Evolutionary conservation across 306 rosid species (phyloP), one percentile per base, ranked within the genome.

Genomic region (Cercis canadensis): DNA sequence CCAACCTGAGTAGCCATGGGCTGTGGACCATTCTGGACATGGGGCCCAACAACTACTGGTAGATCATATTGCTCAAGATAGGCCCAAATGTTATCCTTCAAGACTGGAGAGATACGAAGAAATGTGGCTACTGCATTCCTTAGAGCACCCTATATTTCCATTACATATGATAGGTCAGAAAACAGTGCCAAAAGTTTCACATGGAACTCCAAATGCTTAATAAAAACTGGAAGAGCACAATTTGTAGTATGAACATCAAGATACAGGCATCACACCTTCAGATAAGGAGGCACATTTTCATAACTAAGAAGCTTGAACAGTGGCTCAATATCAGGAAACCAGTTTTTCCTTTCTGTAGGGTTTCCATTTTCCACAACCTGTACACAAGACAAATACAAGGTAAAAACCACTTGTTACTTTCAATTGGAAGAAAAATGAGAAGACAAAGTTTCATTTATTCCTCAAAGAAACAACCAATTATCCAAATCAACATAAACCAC

Each of bases 271-370:
- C 68, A 77, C 65, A 90, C 98, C 96, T 94, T 94, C 76, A 94
- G 88, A 83, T 89, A 90, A 74, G 98, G 96, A 57, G 98, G 97
- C 71, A 90, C 98, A 74, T 87, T 94, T 82, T 94, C 98, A 55
- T 90, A 94, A 68, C 98, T 82, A 58, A 94, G 98, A 73, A 94
- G 97, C 84, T 94, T 94, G 88, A 94, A 94, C 72, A 94, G 79
- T 44, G 98, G 96, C 75, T 94, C 98, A 56, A 90, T 87, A 70
- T 94, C 97, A 74, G 96, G 87, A 78, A 94, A 94, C 98, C 98
- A 94, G 56, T 89, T 89, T 69, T 87, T 90, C 75, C 96, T 89
- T 70, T 90, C 98, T 71, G 77, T 43, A 29, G 89, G 88, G 74
- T 86, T 89, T 62, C 98, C 98, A 81, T 94, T 87, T 81, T 94